These are phyloP conservation scores for Pythium rishiriense DNA, from an alignment of 352 stramenopile species.

Conservation along the genomic window DNA sequence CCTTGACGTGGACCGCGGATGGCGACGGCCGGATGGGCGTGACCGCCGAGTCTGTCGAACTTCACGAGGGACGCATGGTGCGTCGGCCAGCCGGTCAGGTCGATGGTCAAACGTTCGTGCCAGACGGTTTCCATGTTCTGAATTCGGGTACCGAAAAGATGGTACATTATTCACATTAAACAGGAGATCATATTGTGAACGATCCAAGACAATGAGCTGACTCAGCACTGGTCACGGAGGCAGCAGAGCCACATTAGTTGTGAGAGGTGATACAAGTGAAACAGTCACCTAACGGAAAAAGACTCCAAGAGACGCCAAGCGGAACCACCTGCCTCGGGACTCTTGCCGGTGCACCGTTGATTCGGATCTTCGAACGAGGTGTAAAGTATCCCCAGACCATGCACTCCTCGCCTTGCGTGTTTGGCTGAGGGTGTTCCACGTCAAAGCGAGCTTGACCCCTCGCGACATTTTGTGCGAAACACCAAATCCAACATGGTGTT, in stretches of 20 bases:
- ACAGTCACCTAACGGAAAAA: neutral
- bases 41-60: slow-evolving; percentile 3
- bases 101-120: slow-evolving; percentile 17
- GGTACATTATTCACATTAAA: slow-evolving; percentile 7
- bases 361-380: no score
- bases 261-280: neutral
- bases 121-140: slow-evolving; percentile 21
- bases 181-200: neutral
- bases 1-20: slow-evolving; percentile 3
- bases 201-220: neutral
- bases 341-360: no score
- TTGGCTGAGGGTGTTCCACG: no score
- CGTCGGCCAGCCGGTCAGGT: slow-evolving; percentile 18
- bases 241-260: neutral
- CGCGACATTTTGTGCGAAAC: no score
- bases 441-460: no score
- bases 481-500: no score
- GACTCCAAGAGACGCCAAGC: neutral
- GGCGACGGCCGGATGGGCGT: neutral
- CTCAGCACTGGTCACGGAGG: no score
- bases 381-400: no score
- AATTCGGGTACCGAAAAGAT: neutral
- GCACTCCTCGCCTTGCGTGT: no score
- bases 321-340: no score
- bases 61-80: slow-evolving; percentile 26